Conservation (phyloP, 345 rosid species). For the Lepidium aucheri region DNA sequence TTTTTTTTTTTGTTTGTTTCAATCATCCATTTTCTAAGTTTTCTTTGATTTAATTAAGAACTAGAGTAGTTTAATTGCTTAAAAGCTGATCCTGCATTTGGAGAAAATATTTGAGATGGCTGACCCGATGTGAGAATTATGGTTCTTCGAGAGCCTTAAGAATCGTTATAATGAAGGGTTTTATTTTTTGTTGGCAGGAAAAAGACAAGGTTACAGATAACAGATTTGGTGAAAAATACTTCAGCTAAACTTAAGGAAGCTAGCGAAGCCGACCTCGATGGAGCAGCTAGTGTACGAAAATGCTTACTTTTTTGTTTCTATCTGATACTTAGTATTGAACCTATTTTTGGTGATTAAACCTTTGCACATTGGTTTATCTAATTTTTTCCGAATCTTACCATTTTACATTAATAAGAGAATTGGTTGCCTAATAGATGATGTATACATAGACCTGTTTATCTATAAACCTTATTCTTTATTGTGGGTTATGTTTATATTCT, state of each 20-base stretch:
- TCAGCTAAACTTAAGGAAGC: conserved; percentile 63
- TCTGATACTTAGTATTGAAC: background rate
- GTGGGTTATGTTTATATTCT: background rate
- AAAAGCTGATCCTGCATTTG: background rate
- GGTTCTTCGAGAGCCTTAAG: background rate
- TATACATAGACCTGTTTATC: background rate
- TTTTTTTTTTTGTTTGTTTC: conserved; percentile 4
- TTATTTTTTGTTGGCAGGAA: conserved; percentile 36
- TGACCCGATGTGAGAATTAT: background rate
- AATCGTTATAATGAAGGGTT: background rate
- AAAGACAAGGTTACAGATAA: conserved; percentile 50
- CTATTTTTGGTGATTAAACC: background rate
- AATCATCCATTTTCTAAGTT: background rate
- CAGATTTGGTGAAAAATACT: conserved; percentile 60
- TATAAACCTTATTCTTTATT: background rate
- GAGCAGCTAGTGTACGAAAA: conserved; percentile 42
- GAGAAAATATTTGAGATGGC: background rate
- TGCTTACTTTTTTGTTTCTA: background rate
- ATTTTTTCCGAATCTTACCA: background rate
- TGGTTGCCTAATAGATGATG: background rate
- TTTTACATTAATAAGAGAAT: background rate
- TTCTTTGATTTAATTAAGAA: background rate
- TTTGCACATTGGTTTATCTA: background rate
- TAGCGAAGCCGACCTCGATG: conserved; percentile 49
- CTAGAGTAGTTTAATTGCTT: background rate